phyloP scores from a whole-genome alignment of 139 green algal species.

The Tetradesmus lagerheimii region DNA sequence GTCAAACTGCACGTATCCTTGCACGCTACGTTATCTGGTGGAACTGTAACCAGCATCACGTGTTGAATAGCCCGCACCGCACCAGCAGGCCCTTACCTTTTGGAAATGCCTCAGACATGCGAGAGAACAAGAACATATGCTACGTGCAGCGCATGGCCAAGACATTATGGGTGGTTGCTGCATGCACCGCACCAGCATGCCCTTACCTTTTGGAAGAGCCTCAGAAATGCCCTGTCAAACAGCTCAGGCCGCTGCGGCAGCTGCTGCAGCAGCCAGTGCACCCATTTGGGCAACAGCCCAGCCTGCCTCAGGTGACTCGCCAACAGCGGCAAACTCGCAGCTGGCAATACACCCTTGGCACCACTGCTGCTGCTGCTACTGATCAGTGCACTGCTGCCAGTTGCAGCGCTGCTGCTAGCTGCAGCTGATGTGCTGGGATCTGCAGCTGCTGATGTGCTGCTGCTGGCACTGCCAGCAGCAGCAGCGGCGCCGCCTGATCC shows the following conservation, averaged over 20 bases:
- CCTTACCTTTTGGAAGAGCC: slow-evolving; percentile 69
- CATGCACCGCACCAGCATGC: neutral
- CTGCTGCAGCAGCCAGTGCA: slow-evolving; percentile 76
- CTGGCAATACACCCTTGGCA: slow-evolving; percentile 36
- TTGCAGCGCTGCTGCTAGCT: neutral
- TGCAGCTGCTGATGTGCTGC: neutral
- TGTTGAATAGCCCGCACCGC: too few species aligned
- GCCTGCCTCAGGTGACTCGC: slow-evolving; percentile 59
- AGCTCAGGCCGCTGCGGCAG: slow-evolving; percentile 61
- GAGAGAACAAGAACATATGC: too few species aligned
- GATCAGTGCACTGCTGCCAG: neutral
- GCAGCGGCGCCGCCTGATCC: slow-evolving; percentile 23
- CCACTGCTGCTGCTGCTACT: slow-evolving; percentile 1
- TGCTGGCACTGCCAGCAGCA: neutral
- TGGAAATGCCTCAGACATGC: too few species aligned
- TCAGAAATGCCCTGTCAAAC: slow-evolving; percentile 78
- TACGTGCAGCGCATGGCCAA: too few species aligned
- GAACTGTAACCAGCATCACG: too few species aligned
- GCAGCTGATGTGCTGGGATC: neutral
- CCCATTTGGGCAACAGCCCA: slow-evolving; percentile 84
- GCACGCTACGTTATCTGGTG: too few species aligned
- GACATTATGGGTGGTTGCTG: too few species aligned
- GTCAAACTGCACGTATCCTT: too few species aligned
- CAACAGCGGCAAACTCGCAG: slow-evolving; percentile 69
- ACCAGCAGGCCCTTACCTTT: too few species aligned